Evolutionary conservation across 2,329 filamentous ascomycete species (phyloP), one percentile per base, ranked within the genome.

Genomic region (Colletotrichum sansevieriae): DNA sequence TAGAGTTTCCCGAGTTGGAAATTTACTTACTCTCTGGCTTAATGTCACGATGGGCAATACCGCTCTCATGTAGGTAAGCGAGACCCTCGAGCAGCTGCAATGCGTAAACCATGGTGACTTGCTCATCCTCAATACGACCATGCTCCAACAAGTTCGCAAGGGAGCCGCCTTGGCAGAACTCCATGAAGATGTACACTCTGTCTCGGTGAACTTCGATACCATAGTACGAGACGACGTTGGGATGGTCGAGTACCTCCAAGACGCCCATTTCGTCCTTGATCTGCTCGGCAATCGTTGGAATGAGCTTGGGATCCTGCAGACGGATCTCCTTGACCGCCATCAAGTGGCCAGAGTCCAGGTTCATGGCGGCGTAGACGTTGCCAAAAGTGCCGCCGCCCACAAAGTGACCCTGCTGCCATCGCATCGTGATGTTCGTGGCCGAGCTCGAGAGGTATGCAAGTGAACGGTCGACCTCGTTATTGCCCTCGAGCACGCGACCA

Each of bases 141-240:
- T 99, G 95, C 78, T 99, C 96, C 47, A 99, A 85, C 60, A 99
- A 83, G 58, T 89, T 92, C 47, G 96, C 95, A 56, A 99, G 85
- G 15, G 95, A 98, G 20, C 96, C 96, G 59, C 96, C 95, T 4
- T 94, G 97, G 79, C 96, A 99, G 80, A 97, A 98, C 80, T 99
- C 96, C 96, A 99, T 99, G 78, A 99, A 99, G 73, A 99, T 98
- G 80, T 98, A 99, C n/a, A 99, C 96, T 77, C 97, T 96, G 84
- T 99, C 96, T 71, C 96, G 90, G 80, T 99, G 96, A 3, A 98
- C 96, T 79, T 99, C 96, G 75, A 99, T 98, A 67, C 96, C 96
- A 76, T 96, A 96, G 81, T 99, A 99, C 10, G 94, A 95, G 22
- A 99, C 97, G 70, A 99, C 93, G 77, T 99, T 99, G 22, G 96